A percentile compares a stretch with the other conserved stretches of the same genome.
phyloP scores from a whole-genome alignment of 371 early-diverging fungal species.

The Lichtheimia corymbifera region DNA sequence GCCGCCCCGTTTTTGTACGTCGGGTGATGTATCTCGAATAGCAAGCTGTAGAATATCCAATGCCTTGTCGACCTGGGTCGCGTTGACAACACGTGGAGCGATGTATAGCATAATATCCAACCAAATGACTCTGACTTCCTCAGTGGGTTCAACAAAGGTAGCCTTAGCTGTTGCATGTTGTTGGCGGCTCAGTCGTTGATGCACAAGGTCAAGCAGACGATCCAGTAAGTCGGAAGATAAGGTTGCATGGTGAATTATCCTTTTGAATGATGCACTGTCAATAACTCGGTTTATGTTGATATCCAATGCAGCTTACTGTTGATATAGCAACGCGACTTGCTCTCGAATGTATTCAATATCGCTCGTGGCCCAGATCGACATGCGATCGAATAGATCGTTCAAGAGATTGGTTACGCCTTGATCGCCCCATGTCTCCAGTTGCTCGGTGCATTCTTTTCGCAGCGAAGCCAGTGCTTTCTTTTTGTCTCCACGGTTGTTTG shows the following conservation, averaged over 20 bases:
- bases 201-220: too few relatives aligned
- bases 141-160: not conserved
- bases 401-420: not conserved
- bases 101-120: constrained; percentile 1
- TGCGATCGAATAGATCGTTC: not conserved
- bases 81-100: not conserved
- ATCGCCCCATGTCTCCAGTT: not conserved
- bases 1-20: not conserved
- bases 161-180: not conserved
- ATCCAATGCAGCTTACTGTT: too few relatives aligned
- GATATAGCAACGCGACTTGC: not conserved
- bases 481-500: constrained; percentile 1
- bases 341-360: constrained; percentile 11
- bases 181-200: not conserved
- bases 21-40: not conserved
- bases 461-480: constrained; percentile 3
- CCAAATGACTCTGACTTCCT: constrained; percentile 4
- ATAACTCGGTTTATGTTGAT: too few relatives aligned
- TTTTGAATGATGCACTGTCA: too few relatives aligned
- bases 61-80: not conserved
- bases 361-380: not conserved
- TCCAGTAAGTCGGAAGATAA: too few relatives aligned
- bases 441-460: not conserved
- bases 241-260: too few relatives aligned
- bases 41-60: constrained; percentile 8